Conservation (phyloP, 257 asterid genomes). For the Solanum boliviense region DNA sequence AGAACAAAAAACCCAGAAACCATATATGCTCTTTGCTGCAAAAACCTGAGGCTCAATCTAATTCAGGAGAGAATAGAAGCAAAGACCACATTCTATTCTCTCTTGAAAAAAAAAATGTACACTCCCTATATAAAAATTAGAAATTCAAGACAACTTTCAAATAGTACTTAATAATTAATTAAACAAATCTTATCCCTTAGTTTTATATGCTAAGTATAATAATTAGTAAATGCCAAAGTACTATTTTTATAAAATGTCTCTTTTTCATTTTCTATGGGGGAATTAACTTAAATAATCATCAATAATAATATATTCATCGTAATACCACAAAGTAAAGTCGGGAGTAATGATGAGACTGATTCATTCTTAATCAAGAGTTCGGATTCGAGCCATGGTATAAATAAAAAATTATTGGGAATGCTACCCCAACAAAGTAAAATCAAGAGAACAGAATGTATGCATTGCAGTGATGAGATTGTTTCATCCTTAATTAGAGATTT, state of each 20-base stretch:
- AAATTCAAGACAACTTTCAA: background rate
- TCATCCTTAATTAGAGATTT: fast-evolving
- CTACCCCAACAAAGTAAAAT: too few relatives aligned
- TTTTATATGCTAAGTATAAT: background rate
- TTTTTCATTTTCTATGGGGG: background rate
- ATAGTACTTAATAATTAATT: background rate
- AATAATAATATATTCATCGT: too few relatives aligned
- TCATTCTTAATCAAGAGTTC: too few relatives aligned
- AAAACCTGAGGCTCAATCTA: conserved; percentile 3
- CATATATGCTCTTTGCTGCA: background rate
- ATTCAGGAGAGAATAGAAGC: background rate
- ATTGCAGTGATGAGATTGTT: too few relatives aligned
- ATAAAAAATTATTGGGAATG: too few relatives aligned
- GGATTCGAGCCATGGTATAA: too few relatives aligned
- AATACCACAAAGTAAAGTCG: background rate
- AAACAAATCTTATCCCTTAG: background rate
- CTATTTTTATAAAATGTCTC: background rate
- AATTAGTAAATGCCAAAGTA: background rate
- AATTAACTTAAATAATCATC: background rate
- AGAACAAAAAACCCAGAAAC: conserved; percentile 5
- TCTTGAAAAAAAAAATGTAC: background rate
- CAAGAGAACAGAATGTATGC: background rate
- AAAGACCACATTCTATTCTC: conserved; percentile 6
- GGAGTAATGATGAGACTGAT: too few relatives aligned
- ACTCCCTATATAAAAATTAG: background rate